These are phyloP conservation scores for Vanderwaltozyma verrucispora DNA, from an alignment of 805 yeast genomes.

Conservation along the genomic window DNA sequence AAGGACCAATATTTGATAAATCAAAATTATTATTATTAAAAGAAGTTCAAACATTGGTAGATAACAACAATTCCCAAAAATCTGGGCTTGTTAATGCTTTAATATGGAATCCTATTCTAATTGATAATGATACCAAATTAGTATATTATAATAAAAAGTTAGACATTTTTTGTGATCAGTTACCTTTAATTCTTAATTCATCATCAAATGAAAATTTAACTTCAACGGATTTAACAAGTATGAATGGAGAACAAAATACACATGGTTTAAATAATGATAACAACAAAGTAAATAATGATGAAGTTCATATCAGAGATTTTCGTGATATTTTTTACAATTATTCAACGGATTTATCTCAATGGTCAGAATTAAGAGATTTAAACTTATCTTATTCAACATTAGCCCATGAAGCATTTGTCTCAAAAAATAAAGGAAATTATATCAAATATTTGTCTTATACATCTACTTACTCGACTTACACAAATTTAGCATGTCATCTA, in stretches of 20 bases:
- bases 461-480: constrained; percentile 1
- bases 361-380: constrained; percentile 46
- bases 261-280: background rate
- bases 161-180: constrained; percentile 45
- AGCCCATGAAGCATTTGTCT: constrained; percentile 41
- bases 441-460: constrained; percentile 34
- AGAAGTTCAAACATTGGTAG: constrained; percentile 31
- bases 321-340: constrained; percentile 45
- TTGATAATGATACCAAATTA: constrained; percentile 34
- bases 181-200: no score
- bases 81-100: background rate
- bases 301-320: background rate
- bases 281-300: background rate
- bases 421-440: constrained; percentile 42
- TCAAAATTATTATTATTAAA: no score
- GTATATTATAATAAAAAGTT: constrained; percentile 52
- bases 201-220: no score
- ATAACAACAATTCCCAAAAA: constrained; percentile 3
- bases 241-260: background rate
- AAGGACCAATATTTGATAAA: no score
- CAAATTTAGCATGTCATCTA: constrained; percentile 3
- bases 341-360: constrained; percentile 46
- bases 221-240: constrained; percentile 27
- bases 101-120: background rate
- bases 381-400: constrained; percentile 39